A percentile compares a stretch with the other conserved stretches of the same genome.
These are phyloP conservation scores for Sphagnum contortum DNA, from an alignment of 225 moss, liverwort and hornwort species.

Conservation along the genomic window DNA sequence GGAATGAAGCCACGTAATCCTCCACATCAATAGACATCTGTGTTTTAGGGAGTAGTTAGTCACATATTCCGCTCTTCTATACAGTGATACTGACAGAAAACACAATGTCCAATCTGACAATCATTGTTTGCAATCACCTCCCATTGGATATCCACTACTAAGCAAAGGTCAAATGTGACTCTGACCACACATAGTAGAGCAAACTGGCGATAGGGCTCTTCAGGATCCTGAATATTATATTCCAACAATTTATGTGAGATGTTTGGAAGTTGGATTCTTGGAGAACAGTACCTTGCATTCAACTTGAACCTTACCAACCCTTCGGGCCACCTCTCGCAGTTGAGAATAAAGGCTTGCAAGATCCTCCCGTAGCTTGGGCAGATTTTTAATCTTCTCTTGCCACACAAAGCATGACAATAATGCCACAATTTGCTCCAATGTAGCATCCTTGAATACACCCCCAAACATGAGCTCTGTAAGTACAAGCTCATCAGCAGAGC, in stretches of 20 bases:
- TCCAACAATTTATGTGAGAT: neutral
- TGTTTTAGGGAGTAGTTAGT: neutral
- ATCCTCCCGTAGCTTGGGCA: constrained; percentile 67
- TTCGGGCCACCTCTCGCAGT: constrained; percentile 75
- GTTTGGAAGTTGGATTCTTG: neutral
- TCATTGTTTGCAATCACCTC: too few relatives aligned
- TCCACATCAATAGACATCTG: constrained; percentile 78
- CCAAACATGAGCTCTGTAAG: constrained; percentile 82
- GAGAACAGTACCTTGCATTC: constrained; percentile 68
- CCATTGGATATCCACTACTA: too few relatives aligned
- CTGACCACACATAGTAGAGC: too few relatives aligned
- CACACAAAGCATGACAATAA: constrained; percentile 90
- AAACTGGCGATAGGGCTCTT: too few relatives aligned
- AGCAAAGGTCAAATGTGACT: neutral
- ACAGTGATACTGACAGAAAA: too few relatives aligned
- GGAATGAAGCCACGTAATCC: constrained; percentile 74
- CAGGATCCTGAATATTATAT: too few relatives aligned
- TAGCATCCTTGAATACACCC: constrained; percentile 64
- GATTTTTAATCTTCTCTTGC: constrained; percentile 71
- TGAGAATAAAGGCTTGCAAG: constrained; percentile 77
- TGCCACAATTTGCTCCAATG: constrained; percentile 74
- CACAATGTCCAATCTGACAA: too few relatives aligned
- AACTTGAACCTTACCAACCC: constrained; percentile 77
- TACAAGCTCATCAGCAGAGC: constrained; percentile 90
- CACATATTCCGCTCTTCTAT: too few relatives aligned